phyloP scores from a whole-genome alignment of 768 basidiomycete species.

The Dentipellis sp. region DNA sequence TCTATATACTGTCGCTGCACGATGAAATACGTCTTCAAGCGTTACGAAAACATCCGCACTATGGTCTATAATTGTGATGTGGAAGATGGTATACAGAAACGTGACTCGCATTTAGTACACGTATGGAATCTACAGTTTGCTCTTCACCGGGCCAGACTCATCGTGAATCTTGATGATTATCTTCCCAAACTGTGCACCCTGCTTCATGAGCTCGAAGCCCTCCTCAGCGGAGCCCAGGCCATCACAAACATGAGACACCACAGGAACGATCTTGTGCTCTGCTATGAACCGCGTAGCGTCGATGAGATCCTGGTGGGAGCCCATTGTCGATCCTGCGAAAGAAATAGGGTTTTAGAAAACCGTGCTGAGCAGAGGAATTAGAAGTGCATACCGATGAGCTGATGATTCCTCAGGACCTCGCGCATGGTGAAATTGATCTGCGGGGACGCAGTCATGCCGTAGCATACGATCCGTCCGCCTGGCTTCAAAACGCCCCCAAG shows the following conservation, averaged over 20 bases:
- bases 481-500: constrained; percentile 25
- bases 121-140: not conserved
- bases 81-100: no score
- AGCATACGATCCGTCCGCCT: constrained; percentile 29
- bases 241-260: constrained; percentile 61
- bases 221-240: constrained; percentile 56
- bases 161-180: constrained; percentile 45
- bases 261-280: constrained; percentile 57
- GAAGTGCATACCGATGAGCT: constrained; percentile 50
- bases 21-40: no score
- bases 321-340: constrained; percentile 70
- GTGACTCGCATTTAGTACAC: no score
- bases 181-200: constrained; percentile 70
- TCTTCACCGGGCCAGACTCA: not conserved
- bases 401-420: constrained; percentile 66
- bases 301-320: constrained; percentile 63
- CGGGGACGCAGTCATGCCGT: constrained; percentile 44
- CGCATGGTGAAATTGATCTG: constrained; percentile 66
- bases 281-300: constrained; percentile 64
- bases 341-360: not conserved
- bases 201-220: constrained; percentile 60
- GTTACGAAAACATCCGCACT: no score
- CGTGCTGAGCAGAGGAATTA: not conserved
- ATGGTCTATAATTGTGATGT: no score
- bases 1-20: no score